Base-by-base conservation (phyloP, 75 land plant genomes). In the Pinus taeda region DNA sequence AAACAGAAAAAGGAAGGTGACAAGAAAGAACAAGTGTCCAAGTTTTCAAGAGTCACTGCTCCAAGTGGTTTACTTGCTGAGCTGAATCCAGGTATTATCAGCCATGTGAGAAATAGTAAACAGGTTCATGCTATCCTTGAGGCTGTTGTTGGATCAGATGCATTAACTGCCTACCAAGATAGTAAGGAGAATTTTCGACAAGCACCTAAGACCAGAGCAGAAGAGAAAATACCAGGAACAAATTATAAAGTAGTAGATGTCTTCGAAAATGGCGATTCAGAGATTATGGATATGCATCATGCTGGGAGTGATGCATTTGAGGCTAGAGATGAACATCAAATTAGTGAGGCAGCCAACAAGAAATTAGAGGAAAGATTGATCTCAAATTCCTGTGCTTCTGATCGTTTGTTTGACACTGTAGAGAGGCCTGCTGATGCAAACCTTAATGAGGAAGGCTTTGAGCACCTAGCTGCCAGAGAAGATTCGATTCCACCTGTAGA, bases 11-110 rank as follows among this genome's bases (percentile, higher is more conserved):
- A 74, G 70, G 91, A 86, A 60, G 15, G 72, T 58, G 87, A 82
- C 69, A 91, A 85, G 81, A 88, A 74, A 76, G 90, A 90, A 60
- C 83, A 86, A 57, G 80, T 80, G 53, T 91, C 83, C 67, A 90
- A 86, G 86, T 92, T 87, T 58, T 59, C 88, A 12, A 88, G 87
- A 71, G 66, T 90, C 76, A 85, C 84, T 56, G 90, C 89, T 77
- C 95, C 97, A 9, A 90, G 90, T 82, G 97, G 95, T 20, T 58
- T 94, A 74, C 89, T 95, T 37, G 86, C 85, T 58, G 87, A 78
- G n/a, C 78, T 95, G 70, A 93, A 90, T 69, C 98, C 98, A 71
- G 98, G 98, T 7, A 95, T 95, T 37, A 92, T 95, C 57, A 90
- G 84, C 55, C 86, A 86, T 79, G 89, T 93, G 30, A 84, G 98